Evolutionary conservation across 495 filamentous ascomycete genomes (phyloP).

Genomic region (Bathelium albidoporum): DNA sequence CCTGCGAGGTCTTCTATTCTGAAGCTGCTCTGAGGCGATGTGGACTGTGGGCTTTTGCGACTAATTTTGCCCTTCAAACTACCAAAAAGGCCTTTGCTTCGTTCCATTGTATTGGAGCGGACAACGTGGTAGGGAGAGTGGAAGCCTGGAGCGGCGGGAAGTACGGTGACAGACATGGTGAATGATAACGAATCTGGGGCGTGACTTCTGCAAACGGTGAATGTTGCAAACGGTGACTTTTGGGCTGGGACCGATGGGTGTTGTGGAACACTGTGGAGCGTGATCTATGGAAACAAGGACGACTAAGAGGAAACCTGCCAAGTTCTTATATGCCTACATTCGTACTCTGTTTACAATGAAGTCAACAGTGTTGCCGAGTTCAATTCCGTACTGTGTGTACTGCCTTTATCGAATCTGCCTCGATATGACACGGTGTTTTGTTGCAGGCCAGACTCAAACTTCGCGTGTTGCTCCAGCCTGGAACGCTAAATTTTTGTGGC

Average conservation of each 20-base stretch:
- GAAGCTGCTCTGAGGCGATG: not conserved
- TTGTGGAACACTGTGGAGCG: not conserved
- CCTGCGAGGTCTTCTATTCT: not conserved
- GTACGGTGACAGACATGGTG: constrained; percentile 6
- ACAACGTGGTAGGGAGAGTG: not conserved
- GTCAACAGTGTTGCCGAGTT: not conserved
- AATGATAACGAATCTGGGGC: not conserved
- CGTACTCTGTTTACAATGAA: not conserved
- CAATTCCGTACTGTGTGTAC: not conserved
- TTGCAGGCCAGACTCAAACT: not conserved
- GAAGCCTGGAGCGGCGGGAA: not conserved
- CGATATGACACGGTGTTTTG: not conserved
- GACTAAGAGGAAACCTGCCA: not conserved
- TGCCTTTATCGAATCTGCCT: not conserved
- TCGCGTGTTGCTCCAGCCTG: not conserved
- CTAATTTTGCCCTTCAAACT: constrained; percentile 7
- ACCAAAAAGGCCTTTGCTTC: constrained; percentile 5
- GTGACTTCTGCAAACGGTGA: constrained; percentile 1
- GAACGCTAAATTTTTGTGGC: too few relatives aligned
- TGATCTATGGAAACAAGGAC: not conserved
- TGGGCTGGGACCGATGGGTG: too few relatives aligned
- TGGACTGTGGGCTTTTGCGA: not conserved
- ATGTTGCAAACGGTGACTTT: not conserved
- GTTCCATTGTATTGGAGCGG: not conserved
- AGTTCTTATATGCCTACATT: not conserved